Evolutionary conservation across 2,329 filamentous ascomycete species (phyloP).

Genomic region (Aciculosporium take): DNA sequence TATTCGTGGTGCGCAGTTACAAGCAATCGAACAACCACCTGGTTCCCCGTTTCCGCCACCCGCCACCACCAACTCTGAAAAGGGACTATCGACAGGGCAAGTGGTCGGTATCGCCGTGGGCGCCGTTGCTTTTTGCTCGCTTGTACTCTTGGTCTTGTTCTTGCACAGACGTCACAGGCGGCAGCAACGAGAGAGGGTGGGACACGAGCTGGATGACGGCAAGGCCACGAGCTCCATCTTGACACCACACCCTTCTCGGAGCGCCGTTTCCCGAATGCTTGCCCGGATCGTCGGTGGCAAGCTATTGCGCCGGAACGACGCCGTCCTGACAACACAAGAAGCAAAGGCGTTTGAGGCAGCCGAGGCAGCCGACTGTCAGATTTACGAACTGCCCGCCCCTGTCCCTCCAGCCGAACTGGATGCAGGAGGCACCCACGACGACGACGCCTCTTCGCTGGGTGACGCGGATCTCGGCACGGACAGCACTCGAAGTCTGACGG

Average conservation of each 20-base stretch:
- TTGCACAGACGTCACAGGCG: slow-evolving; percentile 21
- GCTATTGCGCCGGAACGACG: slow-evolving; percentile 13
- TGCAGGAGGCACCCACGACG: slow-evolving; percentile 21
- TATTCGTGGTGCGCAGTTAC: slow-evolving; percentile 24
- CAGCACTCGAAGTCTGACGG: slow-evolving; percentile 24
- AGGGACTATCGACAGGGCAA: slow-evolving; percentile 24
- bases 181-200: slow-evolving; percentile 15
- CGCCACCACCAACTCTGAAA: slow-evolving; percentile 7
- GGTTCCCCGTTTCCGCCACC: slow-evolving; percentile 34
- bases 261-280: slow-evolving; percentile 18
- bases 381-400: slow-evolving; percentile 37
- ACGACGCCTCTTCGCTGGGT: slow-evolving; percentile 21
- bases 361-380: slow-evolving; percentile 29
- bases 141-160: slow-evolving; percentile 17
- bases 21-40: slow-evolving; percentile 26
- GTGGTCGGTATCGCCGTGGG: slow-evolving; percentile 34
- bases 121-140: slow-evolving; percentile 19
- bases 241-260: slow-evolving; percentile 13
- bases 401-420: slow-evolving; percentile 35
- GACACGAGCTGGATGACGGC: slow-evolving; percentile 16
- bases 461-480: slow-evolving; percentile 28
- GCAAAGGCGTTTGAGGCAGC: slow-evolving; percentile 20
- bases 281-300: slow-evolving; percentile 26
- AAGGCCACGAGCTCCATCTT: slow-evolving; percentile 24
- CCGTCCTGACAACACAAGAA: slow-evolving; percentile 11